Percentiles rank a stretch among this genome's conserved stretches.
Conservation (phyloP, 805 yeast species). For the Pichia exigua region DNA sequence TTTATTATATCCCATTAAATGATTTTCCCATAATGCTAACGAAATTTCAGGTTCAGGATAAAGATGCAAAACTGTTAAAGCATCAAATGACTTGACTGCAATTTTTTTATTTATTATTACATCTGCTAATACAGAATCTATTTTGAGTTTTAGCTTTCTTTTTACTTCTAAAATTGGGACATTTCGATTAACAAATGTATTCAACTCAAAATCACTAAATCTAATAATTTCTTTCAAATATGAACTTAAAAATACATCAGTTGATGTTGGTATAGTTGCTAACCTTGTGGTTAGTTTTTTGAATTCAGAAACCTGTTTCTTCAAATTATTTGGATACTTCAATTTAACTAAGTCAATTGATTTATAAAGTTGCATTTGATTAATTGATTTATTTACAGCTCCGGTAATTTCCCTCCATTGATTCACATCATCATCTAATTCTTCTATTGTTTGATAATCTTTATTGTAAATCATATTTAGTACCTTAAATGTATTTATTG, state of each 20-base stretch:
- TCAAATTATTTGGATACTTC: not conserved
- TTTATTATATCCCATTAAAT: not conserved
- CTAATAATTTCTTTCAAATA: not conserved
- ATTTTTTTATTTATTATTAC: not conserved
- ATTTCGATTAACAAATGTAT: not conserved
- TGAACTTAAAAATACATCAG: not conserved
- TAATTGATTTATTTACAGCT: not conserved
- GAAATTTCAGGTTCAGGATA: not conserved
- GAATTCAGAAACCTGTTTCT: not conserved
- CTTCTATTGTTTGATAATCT: not conserved
- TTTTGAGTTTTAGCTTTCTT: not conserved
- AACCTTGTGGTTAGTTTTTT: not conserved
- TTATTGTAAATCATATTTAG: constrained; percentile 5
- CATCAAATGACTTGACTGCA: not conserved
- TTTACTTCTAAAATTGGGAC: not conserved
- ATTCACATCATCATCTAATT: constrained; percentile 1
- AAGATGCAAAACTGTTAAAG: not conserved
- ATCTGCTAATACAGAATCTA: not conserved
- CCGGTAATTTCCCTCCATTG: not conserved
- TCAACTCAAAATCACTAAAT: constrained; percentile 1
- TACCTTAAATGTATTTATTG: constrained; percentile 4
- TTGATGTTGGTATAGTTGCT: too few relatives aligned
- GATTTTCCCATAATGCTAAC: constrained; percentile 1
- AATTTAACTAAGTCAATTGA: constrained; percentile 5
- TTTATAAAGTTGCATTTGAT: not conserved